phyloP scores from a whole-genome alignment of 2,329 filamentous ascomycete genomes.

The Phyllosticta citribraziliensis region DNA sequence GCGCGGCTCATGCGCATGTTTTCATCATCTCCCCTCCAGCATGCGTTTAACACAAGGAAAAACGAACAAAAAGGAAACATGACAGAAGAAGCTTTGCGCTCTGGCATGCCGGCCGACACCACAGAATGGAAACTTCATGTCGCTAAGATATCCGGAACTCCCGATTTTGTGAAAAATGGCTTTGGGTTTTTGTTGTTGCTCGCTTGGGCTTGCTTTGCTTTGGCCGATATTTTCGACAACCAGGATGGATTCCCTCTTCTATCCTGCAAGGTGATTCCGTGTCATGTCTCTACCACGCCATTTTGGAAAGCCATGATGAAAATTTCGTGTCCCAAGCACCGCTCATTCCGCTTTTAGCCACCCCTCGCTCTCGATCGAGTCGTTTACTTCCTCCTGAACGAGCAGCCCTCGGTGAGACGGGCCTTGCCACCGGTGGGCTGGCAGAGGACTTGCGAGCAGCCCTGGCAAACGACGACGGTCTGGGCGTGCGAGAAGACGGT shows the following conservation, averaged over 20 bases:
- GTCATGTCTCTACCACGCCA: conserved; percentile 10
- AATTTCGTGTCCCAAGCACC: conserved; percentile 19
- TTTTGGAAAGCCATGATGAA: conserved; percentile 23
- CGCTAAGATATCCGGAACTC: conserved; percentile 37
- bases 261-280: conserved; percentile 33
- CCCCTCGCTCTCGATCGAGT: conserved; percentile 17
- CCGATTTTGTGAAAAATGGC: conserved; percentile 20
- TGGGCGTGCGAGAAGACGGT: conserved; percentile 99
- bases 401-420: conserved; percentile 98
- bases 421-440: conserved; percentile 99
- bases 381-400: conserved; percentile 99
- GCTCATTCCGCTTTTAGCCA: conserved; percentile 30
- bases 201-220: conserved; percentile 23
- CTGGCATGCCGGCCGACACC: conserved; percentile 27
- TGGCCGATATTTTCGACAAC: neutral
- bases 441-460: conserved; percentile 99
- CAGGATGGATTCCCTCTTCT: conserved; percentile 33
- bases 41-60: conserved; percentile 27
- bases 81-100: conserved; percentile 5
- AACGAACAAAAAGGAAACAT: conserved; percentile 3
- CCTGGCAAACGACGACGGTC: conserved; percentile 98
- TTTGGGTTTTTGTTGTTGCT: conserved; percentile 21
- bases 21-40: conserved; percentile 32
- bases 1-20: conserved; percentile 22
- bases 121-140: conserved; percentile 28